These are phyloP conservation scores for Hygrophoropsis aurantiaca DNA, from an alignment of 768 basidiomycete species.

Conservation along the genomic window DNA sequence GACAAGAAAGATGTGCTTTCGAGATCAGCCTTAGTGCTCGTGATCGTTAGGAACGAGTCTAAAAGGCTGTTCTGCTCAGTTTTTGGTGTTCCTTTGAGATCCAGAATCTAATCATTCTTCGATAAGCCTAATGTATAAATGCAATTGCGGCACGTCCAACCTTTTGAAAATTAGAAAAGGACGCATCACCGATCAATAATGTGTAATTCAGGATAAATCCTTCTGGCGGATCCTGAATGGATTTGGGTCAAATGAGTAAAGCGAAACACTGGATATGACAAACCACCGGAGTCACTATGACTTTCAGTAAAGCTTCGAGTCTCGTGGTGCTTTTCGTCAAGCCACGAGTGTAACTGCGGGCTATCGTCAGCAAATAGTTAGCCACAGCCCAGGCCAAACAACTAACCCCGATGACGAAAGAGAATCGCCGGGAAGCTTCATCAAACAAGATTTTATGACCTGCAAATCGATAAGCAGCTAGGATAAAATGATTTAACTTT, in stretches of 20 bases:
- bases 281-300: constrained; percentile 91
- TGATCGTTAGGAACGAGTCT: constrained; percentile 89
- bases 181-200: constrained; percentile 89
- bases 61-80: constrained; percentile 84
- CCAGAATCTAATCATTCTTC: constrained; percentile 71
- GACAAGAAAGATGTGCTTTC: constrained; percentile 91
- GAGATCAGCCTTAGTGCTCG: constrained; percentile 88
- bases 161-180: constrained; percentile 98
- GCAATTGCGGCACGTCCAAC: constrained; percentile 37
- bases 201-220: constrained; percentile 97
- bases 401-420: constrained; percentile 54
- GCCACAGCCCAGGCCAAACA: background rate
- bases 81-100: constrained; percentile 91
- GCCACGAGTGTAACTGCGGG: constrained; percentile 73
- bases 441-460: constrained; percentile 76
- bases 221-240: constrained; percentile 80
- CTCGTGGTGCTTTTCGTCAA: constrained; percentile 78
- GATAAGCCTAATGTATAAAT: background rate
- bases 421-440: constrained; percentile 79
- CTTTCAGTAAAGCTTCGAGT: constrained; percentile 91
- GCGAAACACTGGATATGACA: constrained; percentile 22
- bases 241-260: constrained; percentile 1
- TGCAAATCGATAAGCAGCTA: constrained; percentile 91
- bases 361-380: constrained; percentile 10
- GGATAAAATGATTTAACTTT: constrained; percentile 10